phyloP scores from a whole-genome alignment of 306 rosid species.

The Dalbergia cochinchinensis region DNA sequence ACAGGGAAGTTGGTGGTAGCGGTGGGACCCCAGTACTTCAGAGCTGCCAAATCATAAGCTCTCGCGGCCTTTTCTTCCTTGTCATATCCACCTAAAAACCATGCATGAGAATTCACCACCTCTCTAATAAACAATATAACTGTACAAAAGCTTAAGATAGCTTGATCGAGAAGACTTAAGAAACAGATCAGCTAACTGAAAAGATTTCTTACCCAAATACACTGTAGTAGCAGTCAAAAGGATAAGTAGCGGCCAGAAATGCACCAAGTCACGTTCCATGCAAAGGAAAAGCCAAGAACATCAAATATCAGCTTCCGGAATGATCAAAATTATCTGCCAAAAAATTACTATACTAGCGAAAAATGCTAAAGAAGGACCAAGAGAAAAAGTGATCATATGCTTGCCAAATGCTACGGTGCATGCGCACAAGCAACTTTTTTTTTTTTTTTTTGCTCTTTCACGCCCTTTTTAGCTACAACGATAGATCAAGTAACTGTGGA shows the following conservation, averaged over 20 bases:
- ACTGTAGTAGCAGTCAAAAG: constrained; percentile 60
- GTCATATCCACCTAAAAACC: constrained; percentile 90
- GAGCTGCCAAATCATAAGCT: constrained; percentile 97
- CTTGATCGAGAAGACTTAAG: constrained; percentile 4
- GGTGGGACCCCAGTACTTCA: constrained; percentile 94
- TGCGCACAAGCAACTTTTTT: constrained; percentile 44
- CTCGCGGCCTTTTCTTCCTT: constrained; percentile 99
- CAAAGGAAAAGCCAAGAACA: constrained; percentile 57
- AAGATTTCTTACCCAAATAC: constrained; percentile 78
- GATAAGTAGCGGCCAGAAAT: constrained; percentile 34
- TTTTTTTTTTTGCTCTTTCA: constrained; percentile 32
- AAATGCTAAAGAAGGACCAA: constrained; percentile 36
- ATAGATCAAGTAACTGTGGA: constrained; percentile 43
- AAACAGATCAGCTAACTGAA: neutral
- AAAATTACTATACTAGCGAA: constrained; percentile 42
- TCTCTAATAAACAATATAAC: neutral
- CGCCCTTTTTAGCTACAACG: constrained; percentile 32
- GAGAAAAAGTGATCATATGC: constrained; percentile 45
- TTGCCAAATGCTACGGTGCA: constrained; percentile 48
- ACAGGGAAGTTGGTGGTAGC: constrained; percentile 98
- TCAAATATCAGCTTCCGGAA: constrained; percentile 47
- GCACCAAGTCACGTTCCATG: constrained; percentile 68
- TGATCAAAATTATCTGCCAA: constrained; percentile 58
- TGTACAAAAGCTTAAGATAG: neutral
- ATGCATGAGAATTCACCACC: constrained; percentile 30